Evolutionary conservation across 768 basidiomycete genomes (phyloP).

Genomic region (Botryobasidium botryosum): DNA sequence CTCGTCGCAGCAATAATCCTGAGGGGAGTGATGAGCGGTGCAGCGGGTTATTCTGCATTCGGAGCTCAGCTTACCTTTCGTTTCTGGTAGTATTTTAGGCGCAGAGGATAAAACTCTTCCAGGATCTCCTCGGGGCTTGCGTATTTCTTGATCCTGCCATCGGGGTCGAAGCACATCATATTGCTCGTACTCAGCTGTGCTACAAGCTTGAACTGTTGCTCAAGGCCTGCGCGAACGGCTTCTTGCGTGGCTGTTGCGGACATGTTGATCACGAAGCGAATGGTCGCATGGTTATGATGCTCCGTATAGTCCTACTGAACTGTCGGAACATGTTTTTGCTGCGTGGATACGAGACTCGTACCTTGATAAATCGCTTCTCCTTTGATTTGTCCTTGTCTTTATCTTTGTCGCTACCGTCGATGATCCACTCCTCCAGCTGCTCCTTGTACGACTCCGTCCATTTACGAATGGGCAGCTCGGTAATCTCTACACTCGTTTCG

Average conservation of each 20-base stretch:
- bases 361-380: constrained; percentile 13
- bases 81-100: constrained; percentile 85
- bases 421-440: constrained; percentile 76
- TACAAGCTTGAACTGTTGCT: constrained; percentile 83
- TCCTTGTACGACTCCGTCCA: constrained; percentile 91
- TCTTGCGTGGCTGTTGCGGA: constrained; percentile 61
- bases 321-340: neutral
- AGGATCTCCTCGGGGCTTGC: constrained; percentile 77
- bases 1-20: constrained; percentile 78
- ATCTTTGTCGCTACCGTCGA: constrained; percentile 62
- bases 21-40: no score
- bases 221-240: constrained; percentile 75
- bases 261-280: constrained; percentile 80
- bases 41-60: no score
- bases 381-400: constrained; percentile 6
- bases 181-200: constrained; percentile 76
- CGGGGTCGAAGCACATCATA: constrained; percentile 97
- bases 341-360: neutral
- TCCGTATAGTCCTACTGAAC: constrained; percentile 79
- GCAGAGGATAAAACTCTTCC: constrained; percentile 79
- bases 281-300: constrained; percentile 80
- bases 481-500: constrained; percentile 85
- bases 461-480: constrained; percentile 83
- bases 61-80: constrained; percentile 76
- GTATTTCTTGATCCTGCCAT: constrained; percentile 93